These are phyloP conservation scores for Neurospora sp. DNA, from an alignment of 495 filamentous ascomycete species.

Conservation along the genomic window DNA sequence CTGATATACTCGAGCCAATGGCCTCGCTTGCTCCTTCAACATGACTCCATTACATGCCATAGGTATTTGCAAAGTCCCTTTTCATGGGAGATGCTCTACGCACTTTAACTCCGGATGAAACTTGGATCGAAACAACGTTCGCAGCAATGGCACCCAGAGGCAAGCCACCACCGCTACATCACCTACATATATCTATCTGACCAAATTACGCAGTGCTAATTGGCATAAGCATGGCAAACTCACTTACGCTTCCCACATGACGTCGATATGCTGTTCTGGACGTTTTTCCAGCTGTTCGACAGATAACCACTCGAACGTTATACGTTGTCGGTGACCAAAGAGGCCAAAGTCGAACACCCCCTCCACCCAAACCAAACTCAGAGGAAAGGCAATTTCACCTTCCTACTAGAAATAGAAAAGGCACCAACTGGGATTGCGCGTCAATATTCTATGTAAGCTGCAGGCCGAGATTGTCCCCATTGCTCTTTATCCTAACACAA, in stretches of 20 bases:
- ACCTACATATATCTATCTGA: neutral
- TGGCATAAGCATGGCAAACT: neutral
- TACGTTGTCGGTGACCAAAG: neutral
- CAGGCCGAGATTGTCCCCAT: conserved; percentile 30
- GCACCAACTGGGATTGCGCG: conserved; percentile 5
- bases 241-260: neutral
- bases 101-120: neutral
- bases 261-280: neutral
- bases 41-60: neutral
- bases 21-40: neutral
- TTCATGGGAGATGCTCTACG: neutral
- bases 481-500: conserved; percentile 21
- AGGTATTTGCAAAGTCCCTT: neutral
- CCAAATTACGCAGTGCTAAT: neutral
- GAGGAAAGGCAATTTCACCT: neutral
- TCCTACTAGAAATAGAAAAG: neutral
- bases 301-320: neutral
- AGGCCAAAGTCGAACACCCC: neutral
- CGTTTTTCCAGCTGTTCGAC: neutral
- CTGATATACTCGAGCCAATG: neutral
- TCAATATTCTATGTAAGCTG: conserved; percentile 20
- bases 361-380: neutral
- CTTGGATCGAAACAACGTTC: neutral
- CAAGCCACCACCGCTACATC: neutral
- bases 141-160: neutral